These are phyloP conservation scores for Bathelium albidoporum DNA, from an alignment of 495 filamentous ascomycete species.

Conservation along the genomic window DNA sequence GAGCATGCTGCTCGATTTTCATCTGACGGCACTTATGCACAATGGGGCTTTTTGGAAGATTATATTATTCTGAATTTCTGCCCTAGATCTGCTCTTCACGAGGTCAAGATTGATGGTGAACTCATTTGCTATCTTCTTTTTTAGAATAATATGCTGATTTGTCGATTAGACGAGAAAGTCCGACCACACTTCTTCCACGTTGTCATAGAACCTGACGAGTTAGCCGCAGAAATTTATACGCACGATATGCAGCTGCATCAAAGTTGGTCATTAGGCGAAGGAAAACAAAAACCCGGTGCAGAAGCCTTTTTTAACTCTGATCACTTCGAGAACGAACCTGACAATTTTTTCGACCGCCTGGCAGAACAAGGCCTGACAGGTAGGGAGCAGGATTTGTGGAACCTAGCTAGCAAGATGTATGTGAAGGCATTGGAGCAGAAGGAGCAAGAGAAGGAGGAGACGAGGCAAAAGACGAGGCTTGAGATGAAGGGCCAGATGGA, in stretches of 20 bases:
- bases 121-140: not conserved
- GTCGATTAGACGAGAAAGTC: not conserved
- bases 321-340: not conserved
- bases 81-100: constrained; percentile 6
- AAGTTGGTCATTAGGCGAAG: not conserved
- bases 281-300: not conserved
- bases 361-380: not conserved
- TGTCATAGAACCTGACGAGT: not conserved
- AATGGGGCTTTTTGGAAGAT: constrained; percentile 11
- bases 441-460: not conserved
- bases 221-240: not conserved
- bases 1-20: constrained; percentile 8
- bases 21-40: constrained; percentile 6
- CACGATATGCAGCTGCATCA: not conserved
- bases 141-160: not conserved
- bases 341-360: not conserved
- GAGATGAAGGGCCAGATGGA: not conserved
- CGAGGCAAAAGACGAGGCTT: not conserved
- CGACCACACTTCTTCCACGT: not conserved
- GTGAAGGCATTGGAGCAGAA: not conserved
- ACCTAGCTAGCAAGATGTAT: too few species aligned
- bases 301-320: not conserved
- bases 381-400: not conserved
- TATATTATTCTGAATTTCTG: constrained; percentile 16
- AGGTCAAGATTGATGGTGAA: constrained; percentile 2